phyloP scores from a whole-genome alignment of 352 stramenopile genomes.

The Phytophthora podocarpi region DNA sequence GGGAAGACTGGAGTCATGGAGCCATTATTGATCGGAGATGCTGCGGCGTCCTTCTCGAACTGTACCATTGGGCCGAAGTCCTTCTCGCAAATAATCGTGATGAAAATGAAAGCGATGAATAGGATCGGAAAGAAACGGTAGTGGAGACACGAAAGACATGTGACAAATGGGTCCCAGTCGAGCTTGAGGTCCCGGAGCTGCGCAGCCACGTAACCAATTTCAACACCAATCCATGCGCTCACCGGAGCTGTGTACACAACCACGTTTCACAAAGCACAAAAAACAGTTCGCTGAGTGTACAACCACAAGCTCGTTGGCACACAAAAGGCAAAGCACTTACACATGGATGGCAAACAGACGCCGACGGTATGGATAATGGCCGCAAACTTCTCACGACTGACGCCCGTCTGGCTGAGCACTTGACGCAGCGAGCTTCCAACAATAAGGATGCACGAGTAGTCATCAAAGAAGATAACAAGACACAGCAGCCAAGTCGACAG shows the following conservation, averaged over 20 bases:
- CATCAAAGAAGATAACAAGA: slow-evolving; percentile 92
- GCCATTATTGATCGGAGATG: slow-evolving; percentile 67
- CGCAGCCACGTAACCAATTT: slow-evolving; percentile 88
- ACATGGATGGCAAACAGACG: slow-evolving; percentile 88
- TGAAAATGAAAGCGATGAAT: slow-evolving; percentile 91
- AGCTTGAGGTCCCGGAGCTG: slow-evolving; percentile 77
- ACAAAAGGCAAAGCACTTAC: slow-evolving; percentile 32
- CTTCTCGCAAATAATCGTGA: slow-evolving; percentile 89
- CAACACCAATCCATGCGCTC: slow-evolving; percentile 89
- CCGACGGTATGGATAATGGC: slow-evolving; percentile 90
- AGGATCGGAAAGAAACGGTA: slow-evolving; percentile 91
- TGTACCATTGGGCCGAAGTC: slow-evolving; percentile 90
- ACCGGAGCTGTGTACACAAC: slow-evolving; percentile 65
- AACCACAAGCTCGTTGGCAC: neutral
- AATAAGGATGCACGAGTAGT: slow-evolving; percentile 93
- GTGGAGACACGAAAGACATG: slow-evolving; percentile 81
- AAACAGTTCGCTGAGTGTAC: slow-evolving; percentile 5
- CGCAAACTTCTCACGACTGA: slow-evolving; percentile 90
- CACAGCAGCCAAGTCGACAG: slow-evolving; percentile 85
- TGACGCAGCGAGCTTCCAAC: slow-evolving; percentile 87
- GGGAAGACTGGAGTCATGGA: slow-evolving; percentile 64
- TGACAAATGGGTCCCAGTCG: slow-evolving; percentile 90
- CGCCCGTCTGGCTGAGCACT: slow-evolving; percentile 80
- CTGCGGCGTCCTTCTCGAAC: slow-evolving; percentile 82
- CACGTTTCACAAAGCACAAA: neutral